Evolutionary conservation across 2,329 filamentous ascomycete species (phyloP), one percentile per base, ranked within the genome.

Genomic region (Anisogramma anomala): DNA sequence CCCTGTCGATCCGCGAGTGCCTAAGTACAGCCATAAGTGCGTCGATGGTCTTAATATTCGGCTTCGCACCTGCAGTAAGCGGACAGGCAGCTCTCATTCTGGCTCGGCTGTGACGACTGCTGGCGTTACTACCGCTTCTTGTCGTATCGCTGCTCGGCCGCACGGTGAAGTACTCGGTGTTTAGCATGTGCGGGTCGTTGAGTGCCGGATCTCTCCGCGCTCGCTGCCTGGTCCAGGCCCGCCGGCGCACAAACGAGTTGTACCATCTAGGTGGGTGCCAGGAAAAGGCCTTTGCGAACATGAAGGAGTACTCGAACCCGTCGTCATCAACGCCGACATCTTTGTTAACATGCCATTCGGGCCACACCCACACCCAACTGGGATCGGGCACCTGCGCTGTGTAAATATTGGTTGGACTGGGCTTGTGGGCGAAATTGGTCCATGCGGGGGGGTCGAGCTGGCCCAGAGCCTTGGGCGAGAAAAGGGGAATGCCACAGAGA

Each of bases 261-360:
- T 86, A 94, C 88, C 89, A 96, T 19, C 77, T 82, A 14, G 84
- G 83, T 3, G 81, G 80, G 59, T 98, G 91, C 91, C 91, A 98
- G 3, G 78, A 76, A 50, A 83, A 86, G 31, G 64, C 68, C 46
- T 72, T 76, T 49, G 68, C 67, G 56, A 96, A 98, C 50, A 84
- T 81, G 57, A 95, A 87, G 13, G 85, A 91, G 61, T 98, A 98
- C 57, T 94, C 82, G 91, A 91, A 98, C 3, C 91, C 91, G 48
- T 89, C 84, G 48, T 89, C 82, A 54, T 96, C 91, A 9, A 84
- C 78, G 45, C 82, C 81, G 2, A 82, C 74, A 66, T 89, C 85
- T 72, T 85, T 66, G 45, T 75, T 71, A 50, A 82, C 54, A 20
- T 65, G 68, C 78, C 77, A 82, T 38, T 77, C 74, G 2, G 74